These are phyloP conservation scores for Trichodelitschia bisporula DNA, from an alignment of 495 filamentous ascomycete species.

Conservation along the genomic window DNA sequence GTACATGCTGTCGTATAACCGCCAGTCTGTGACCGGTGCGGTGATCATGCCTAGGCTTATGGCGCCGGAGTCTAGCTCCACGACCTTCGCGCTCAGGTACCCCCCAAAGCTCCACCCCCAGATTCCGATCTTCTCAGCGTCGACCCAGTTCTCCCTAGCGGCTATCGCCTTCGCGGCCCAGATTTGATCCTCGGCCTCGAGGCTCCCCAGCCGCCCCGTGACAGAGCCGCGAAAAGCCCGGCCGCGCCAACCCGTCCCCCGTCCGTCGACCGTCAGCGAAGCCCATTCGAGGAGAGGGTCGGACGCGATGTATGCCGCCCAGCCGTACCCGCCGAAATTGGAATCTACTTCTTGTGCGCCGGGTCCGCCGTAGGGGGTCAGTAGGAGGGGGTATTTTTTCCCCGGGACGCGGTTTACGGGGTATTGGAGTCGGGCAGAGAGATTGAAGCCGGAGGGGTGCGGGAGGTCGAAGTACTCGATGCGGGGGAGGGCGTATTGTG, in stretches of 20 bases:
- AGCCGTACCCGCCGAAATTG: conserved; percentile 19
- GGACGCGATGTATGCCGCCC: conserved; percentile 27
- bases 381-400: conserved; percentile 31
- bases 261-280: conserved; percentile 28
- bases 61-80: conserved; percentile 24
- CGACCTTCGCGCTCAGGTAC: conserved; percentile 28
- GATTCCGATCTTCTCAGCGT: conserved; percentile 25
- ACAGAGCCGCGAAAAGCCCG: conserved; percentile 24
- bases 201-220: conserved; percentile 22
- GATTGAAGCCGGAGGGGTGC: conserved; percentile 21
- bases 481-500: conserved; percentile 25
- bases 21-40: conserved; percentile 31
- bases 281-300: conserved; percentile 33
- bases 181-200: conserved; percentile 31
- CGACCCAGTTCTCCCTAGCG: conserved; percentile 19
- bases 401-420: conserved; percentile 23
- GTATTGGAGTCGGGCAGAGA: conserved; percentile 24
- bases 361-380: conserved; percentile 31
- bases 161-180: conserved; percentile 25
- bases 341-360: conserved; percentile 25
- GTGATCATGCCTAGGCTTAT: conserved; percentile 28
- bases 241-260: conserved; percentile 29
- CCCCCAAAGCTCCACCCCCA: conserved; percentile 37
- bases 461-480: conserved; percentile 21
- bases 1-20: conserved; percentile 38